Evolutionary conservation across 2,329 filamentous ascomycete genomes (phyloP), one percentile per base, ranked within the genome.

Genomic region (Stachybotrys chlorohalonatus): DNA sequence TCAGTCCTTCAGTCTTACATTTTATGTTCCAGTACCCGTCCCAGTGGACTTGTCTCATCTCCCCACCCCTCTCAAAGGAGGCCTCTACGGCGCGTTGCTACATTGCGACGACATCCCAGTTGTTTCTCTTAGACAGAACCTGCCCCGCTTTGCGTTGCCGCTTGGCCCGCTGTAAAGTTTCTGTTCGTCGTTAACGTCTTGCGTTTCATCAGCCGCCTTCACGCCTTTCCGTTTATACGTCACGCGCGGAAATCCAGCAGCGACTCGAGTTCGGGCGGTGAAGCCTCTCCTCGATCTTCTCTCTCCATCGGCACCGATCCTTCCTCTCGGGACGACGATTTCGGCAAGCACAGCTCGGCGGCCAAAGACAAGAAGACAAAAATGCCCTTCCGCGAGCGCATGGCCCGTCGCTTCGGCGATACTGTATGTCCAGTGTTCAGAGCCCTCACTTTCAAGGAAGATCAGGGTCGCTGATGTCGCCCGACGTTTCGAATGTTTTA

Each of bases 341-440:
- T 56, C 58, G 49, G 59, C 57, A 50, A 51, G 56, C 32, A 63
- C 47, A 53, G 52, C 52, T 57, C 59, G 31, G 57, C 56, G n/a
- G 17, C 53, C 53, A 59, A 59, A 47, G 54, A 58, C 46, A 58
- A 60, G 52, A 58, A 60, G 50, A 53, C 54, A 51, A 70, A 60
- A 55, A 73, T 73, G 70, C 68, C 70, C 24, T 70, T 73, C 56
- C 65, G 70, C 53, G 67, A 73, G 59, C 68, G 69, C 54, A 71
- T 77, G 66, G 73, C 73, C 53, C 75, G 75, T 64, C 73, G 74
- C 52, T 74, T 77, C 57, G 75, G 75, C 64, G 75, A 77, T 60
- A 70, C 74, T 59, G 73, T 76, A 70, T 63, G 73, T 66, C 56
- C 57, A 3, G 11, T 54, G 55, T 55, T 58, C 57, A 57, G 48